Conservation (phyloP, 2,329 filamentous ascomycete genomes). For the Cladosporium sp. region DNA sequence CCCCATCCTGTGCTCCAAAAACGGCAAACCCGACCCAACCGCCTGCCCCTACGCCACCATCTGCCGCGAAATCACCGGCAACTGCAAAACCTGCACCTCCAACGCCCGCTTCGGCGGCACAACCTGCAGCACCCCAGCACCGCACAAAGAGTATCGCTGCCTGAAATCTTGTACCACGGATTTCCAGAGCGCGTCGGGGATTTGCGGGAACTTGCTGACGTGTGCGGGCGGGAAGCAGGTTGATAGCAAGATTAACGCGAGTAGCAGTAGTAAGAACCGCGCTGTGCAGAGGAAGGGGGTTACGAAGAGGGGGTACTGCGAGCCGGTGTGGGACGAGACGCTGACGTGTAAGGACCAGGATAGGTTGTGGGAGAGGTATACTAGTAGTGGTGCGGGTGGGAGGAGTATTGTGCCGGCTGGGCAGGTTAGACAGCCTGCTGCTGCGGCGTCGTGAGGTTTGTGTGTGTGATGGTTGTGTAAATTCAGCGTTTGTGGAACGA, state of each 20-base stretch:
- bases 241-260: not conserved
- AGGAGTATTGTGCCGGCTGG: not conserved
- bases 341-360: not conserved
- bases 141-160: not conserved
- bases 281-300: not conserved
- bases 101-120: not conserved
- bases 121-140: not conserved
- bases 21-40: not conserved
- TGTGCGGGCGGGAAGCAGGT: not conserved
- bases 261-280: not conserved
- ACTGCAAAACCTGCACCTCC: not conserved
- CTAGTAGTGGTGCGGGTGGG: not conserved
- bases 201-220: not conserved
- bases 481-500: too few relatives aligned
- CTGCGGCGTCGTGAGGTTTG: not conserved
- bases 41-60: not conserved
- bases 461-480: not conserved
- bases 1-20: not conserved
- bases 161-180: not conserved
- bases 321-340: not conserved
- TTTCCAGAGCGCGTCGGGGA: not conserved
- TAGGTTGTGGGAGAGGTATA: not conserved
- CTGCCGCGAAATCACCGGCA: not conserved
- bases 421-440: not conserved
- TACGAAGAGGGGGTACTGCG: not conserved